These are phyloP conservation scores for Aspergillus sojae DNA, from an alignment of 2,329 filamentous ascomycete species.

Conservation along the genomic window DNA sequence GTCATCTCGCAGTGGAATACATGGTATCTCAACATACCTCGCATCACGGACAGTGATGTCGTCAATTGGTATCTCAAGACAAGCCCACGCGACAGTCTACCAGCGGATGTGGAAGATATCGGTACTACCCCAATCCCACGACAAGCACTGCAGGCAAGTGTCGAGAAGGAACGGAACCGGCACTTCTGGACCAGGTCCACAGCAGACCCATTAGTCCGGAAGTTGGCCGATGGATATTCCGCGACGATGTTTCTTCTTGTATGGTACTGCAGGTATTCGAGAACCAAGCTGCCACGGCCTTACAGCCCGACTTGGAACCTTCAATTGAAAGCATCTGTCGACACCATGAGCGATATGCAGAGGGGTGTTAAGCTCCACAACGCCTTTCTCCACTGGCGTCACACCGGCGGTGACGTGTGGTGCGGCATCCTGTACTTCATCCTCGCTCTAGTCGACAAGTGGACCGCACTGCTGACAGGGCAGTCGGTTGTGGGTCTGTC, in stretches of 20 bases:
- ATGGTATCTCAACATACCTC: slow-evolving; percentile 51
- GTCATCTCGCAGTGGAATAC: slow-evolving; percentile 61
- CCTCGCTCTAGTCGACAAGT: slow-evolving; percentile 59
- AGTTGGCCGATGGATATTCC: slow-evolving; percentile 55
- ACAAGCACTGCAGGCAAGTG: slow-evolving; percentile 48
- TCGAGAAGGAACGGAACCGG: slow-evolving; percentile 47
- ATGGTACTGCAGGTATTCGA: slow-evolving; percentile 55
- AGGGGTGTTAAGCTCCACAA: slow-evolving; percentile 60
- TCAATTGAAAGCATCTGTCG: slow-evolving; percentile 56
- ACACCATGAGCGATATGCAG: slow-evolving; percentile 56
- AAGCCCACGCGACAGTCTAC: slow-evolving; percentile 33
- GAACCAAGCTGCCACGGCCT: slow-evolving; percentile 53
- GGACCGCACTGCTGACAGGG: slow-evolving; percentile 54
- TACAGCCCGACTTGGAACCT: slow-evolving; percentile 62
- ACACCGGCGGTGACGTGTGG: slow-evolving; percentile 57
- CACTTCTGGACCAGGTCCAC: slow-evolving; percentile 47
- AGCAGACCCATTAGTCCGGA: slow-evolving; percentile 50
- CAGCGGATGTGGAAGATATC: slow-evolving; percentile 10
- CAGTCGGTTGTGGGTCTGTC: slow-evolving; percentile 45
- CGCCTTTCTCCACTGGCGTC: slow-evolving; percentile 62
- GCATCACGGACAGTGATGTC: slow-evolving; percentile 42
- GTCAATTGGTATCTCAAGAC: slow-evolving; percentile 41
- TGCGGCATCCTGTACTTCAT: slow-evolving; percentile 59
- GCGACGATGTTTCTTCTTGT: slow-evolving; percentile 58
- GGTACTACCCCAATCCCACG: slow-evolving; percentile 25